Conservation (phyloP, 2,329 filamentous ascomycete species). For the Ophiostoma ulmi region DNA sequence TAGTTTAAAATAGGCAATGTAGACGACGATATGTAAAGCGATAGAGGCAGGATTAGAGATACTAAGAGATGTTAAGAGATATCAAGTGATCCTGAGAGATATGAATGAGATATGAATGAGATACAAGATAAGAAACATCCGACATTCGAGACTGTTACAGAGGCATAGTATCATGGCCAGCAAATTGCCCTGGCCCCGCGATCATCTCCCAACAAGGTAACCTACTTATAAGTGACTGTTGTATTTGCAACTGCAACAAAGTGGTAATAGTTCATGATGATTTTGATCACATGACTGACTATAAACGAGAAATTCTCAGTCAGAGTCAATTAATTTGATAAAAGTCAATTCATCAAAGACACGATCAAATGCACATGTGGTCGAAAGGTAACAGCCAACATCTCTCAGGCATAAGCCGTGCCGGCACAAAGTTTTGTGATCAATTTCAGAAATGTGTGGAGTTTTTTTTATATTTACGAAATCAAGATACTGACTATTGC, state of each 20-base stretch:
- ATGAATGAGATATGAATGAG: neutral
- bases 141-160: neutral
- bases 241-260: neutral
- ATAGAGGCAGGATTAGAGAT: neutral
- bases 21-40: neutral
- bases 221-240: neutral
- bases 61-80: too few species aligned
- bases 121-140: constrained; percentile 1
- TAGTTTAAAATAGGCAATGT: constrained; percentile 1
- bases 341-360: too few species aligned
- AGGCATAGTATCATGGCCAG: neutral
- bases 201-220: constrained; percentile 6
- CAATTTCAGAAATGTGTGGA: neutral
- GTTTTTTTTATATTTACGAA: neutral
- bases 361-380: too few species aligned
- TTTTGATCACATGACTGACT: neutral
- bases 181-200: neutral
- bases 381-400: too few species aligned
- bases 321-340: too few species aligned
- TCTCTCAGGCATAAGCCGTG: neutral
- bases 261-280: neutral
- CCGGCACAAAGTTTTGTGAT: neutral
- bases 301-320: too few species aligned
- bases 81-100: too few species aligned
- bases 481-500: neutral